Percentiles rank a stretch among this genome's conserved stretches.
Evolutionary conservation across 2,329 filamentous ascomycete genomes (phyloP).

Genomic region (Hyphodiscus sp.): DNA sequence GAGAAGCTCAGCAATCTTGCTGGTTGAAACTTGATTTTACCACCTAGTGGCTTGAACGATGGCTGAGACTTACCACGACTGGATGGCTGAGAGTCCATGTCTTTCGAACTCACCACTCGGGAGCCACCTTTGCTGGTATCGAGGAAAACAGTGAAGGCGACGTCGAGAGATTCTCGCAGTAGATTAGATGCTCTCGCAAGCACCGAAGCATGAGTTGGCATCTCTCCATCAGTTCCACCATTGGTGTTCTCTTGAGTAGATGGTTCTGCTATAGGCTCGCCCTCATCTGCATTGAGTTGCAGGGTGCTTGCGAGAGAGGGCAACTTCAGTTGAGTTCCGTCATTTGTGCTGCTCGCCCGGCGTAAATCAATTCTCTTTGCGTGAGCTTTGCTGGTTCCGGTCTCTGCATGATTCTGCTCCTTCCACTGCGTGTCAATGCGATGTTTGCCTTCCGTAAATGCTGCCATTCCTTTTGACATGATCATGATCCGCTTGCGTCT

Average conservation of each 20-base stretch:
- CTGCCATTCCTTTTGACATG: slow-evolving; percentile 45
- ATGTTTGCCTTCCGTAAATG: slow-evolving; percentile 39
- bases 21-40: too few species aligned
- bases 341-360: background rate
- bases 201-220: slow-evolving; percentile 4
- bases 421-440: slow-evolving; percentile 1
- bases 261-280: too few species aligned
- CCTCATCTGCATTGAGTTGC: too few species aligned
- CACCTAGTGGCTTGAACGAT: too few species aligned
- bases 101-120: too few species aligned
- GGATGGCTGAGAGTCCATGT: too few species aligned
- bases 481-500: slow-evolving; percentile 44
- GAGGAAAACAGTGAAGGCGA: slow-evolving; percentile 14
- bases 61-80: too few species aligned
- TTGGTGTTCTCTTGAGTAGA: too few species aligned
- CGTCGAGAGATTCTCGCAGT: slow-evolving; percentile 13
- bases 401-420: background rate
- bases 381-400: background rate
- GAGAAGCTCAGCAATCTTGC: background rate
- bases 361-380: background rate
- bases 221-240: background rate
- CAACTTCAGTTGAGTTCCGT: too few species aligned
- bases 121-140: slow-evolving; percentile 1
- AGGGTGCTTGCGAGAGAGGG: too few species aligned
- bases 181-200: slow-evolving; percentile 9